phyloP scores from a whole-genome alignment of 306 rosid genomes.

The Rosa multiflora region DNA sequence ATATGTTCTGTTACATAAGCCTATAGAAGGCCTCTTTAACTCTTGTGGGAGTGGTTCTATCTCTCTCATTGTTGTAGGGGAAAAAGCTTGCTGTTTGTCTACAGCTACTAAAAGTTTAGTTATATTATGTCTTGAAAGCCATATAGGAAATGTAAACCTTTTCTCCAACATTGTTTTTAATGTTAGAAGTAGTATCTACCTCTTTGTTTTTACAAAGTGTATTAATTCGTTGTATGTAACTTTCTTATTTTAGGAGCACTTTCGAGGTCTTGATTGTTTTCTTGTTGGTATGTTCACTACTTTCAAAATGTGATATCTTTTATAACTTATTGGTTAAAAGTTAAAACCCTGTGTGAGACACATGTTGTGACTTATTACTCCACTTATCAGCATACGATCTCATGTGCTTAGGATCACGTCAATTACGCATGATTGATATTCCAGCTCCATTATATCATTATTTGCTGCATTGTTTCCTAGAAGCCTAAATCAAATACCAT shows the following conservation, averaged over 20 bases:
- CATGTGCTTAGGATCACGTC: no score
- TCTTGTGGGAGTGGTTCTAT: no score
- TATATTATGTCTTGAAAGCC: constrained; percentile 81
- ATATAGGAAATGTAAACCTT: constrained; percentile 70
- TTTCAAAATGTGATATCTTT: not conserved
- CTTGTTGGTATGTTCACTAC: constrained; percentile 40
- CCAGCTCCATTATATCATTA: not conserved
- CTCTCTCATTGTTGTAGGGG: no score
- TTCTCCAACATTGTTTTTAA: not conserved
- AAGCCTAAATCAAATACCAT: not conserved
- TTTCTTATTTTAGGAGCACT: constrained; percentile 67
- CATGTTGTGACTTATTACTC: no score
- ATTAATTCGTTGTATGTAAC: constrained; percentile 11
- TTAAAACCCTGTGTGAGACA: no score
- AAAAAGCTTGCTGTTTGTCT: constrained; percentile 73
- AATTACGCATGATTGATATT: not conserved
- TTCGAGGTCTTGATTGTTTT: constrained; percentile 93
- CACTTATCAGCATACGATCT: no score
- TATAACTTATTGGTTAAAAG: not conserved
- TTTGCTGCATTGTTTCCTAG: not conserved
- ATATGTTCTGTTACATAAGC: no score
- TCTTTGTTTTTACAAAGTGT: not conserved
- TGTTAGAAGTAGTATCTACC: constrained; percentile 1
- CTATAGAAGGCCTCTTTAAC: no score
- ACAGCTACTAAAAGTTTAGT: constrained; percentile 98